A percentile compares a stretch with the other conserved stretches of the same genome.
Conservation (phyloP, 768 basidiomycete species). For the Amanita brunnescens region DNA sequence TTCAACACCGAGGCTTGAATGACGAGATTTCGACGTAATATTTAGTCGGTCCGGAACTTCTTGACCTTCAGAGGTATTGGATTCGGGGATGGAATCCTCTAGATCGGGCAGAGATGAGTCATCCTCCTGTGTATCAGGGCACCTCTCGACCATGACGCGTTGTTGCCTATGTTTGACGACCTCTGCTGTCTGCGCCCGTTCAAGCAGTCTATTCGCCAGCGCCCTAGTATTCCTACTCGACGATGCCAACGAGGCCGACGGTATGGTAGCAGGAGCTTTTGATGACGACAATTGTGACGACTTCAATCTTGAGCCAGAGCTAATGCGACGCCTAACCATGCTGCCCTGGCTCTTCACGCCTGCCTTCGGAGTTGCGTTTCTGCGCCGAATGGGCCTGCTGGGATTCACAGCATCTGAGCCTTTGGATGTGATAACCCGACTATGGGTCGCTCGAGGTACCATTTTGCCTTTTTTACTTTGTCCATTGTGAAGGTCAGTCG, state of each 20-base stretch:
- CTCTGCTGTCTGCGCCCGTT: neutral
- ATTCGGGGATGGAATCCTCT: neutral
- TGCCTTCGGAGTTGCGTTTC: neutral
- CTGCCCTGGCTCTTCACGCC: neutral
- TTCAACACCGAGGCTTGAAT: neutral
- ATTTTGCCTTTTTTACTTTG: constrained; percentile 24
- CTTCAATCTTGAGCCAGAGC: constrained; percentile 6
- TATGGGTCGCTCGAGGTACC: neutral
- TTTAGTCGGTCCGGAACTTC: neutral
- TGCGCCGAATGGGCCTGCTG: neutral
- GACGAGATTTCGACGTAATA: neutral
- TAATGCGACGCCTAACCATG: neutral
- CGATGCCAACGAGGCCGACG: neutral
- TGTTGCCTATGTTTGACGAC: neutral
- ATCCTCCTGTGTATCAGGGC: neutral
- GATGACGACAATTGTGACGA: constrained; percentile 4
- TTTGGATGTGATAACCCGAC: constrained; percentile 5
- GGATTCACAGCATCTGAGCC: neutral
- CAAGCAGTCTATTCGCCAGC: neutral
- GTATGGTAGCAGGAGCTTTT: neutral
- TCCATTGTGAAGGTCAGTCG: constrained; percentile 12
- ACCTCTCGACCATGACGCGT: neutral
- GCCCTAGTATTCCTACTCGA: neutral
- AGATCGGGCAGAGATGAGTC: neutral
- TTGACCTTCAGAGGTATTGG: too few species aligned